phyloP scores from a whole-genome alignment of 1,284 basidiomycete genomes.

The Sanguinoderma infundibulare region DNA sequence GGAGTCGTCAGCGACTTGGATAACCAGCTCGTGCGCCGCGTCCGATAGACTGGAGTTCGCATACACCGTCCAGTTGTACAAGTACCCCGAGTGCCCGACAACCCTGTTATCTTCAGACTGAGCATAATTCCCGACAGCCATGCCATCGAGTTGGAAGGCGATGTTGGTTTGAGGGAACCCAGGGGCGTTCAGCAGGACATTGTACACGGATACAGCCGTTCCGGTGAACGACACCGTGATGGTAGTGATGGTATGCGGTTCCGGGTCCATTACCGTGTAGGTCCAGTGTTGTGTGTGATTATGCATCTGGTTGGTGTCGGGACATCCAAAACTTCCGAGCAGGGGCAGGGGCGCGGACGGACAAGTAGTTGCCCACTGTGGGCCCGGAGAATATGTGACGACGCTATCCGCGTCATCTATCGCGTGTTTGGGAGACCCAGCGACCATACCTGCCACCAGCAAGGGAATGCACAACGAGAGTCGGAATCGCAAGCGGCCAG shows the following conservation, averaged over 20 bases:
- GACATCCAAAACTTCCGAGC: not conserved
- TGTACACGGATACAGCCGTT: slow-evolving; percentile 8
- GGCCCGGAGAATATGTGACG: not conserved
- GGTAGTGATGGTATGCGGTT: not conserved
- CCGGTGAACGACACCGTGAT: slow-evolving; percentile 13
- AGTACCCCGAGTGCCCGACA: not conserved
- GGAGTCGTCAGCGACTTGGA: not conserved
- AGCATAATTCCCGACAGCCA: not conserved
- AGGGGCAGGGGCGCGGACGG: not conserved
- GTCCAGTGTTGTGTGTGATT: not conserved
- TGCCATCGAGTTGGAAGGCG: not conserved
- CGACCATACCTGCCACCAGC: not conserved
- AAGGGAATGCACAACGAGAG: not conserved
- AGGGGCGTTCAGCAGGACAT: slow-evolving; percentile 3
- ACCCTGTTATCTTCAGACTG: not conserved
- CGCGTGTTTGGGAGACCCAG: not conserved
- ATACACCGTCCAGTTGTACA: not conserved
- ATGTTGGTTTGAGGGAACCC: not conserved
- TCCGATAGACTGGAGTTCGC: not conserved
- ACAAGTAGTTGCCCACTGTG: not conserved
- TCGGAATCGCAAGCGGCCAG: not conserved
- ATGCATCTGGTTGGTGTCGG: not conserved
- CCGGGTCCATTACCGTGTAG: not conserved
- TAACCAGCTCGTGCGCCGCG: not conserved
- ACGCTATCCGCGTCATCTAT: slow-evolving; percentile 2